Evolutionary conservation across 495 filamentous ascomycete genomes (phyloP).

Genomic region (Penicilliopsis zonata): DNA sequence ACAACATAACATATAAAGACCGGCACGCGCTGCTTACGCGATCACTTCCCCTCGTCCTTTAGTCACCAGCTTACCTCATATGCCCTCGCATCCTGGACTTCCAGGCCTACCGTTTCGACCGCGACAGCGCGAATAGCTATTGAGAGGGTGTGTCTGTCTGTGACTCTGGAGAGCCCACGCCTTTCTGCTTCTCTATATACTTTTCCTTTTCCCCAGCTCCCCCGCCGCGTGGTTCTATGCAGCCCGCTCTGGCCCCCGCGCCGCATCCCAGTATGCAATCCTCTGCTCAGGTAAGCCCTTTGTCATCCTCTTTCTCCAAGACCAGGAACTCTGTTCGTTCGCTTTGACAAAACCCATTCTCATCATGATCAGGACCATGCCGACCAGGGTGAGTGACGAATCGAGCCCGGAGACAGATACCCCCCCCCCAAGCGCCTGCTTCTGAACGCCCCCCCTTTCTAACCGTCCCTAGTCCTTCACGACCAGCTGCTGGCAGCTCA

Average conservation of each 20-base stretch:
- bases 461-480: conserved; percentile 36
- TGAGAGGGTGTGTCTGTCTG: conserved; percentile 1
- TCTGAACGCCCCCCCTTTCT: no score
- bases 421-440: no score
- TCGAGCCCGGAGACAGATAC: no score
- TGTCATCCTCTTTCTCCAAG: background rate
- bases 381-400: conserved; percentile 39
- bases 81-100: conserved; percentile 9
- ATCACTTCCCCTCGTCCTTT: background rate
- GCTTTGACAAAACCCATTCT: conserved; percentile 1
- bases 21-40: background rate
- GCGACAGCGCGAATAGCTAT: conserved; percentile 4
- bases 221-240: conserved; percentile 24
- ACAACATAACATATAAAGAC: background rate
- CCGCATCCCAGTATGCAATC: conserved; percentile 45
- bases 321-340: background rate
- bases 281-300: conserved; percentile 42
- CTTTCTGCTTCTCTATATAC: no score
- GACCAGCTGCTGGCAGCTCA: conserved; percentile 41
- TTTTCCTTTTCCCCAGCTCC: conserved; percentile 2
- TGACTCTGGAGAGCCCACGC: no score
- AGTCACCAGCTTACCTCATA: conserved; percentile 34
- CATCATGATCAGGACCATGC: conserved; percentile 30
- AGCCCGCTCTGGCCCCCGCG: conserved; percentile 44
- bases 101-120: conserved; percentile 4